These are phyloP conservation scores for Scutellaria barbata DNA, from an alignment of 257 asterid genomes.

Conservation along the genomic window DNA sequence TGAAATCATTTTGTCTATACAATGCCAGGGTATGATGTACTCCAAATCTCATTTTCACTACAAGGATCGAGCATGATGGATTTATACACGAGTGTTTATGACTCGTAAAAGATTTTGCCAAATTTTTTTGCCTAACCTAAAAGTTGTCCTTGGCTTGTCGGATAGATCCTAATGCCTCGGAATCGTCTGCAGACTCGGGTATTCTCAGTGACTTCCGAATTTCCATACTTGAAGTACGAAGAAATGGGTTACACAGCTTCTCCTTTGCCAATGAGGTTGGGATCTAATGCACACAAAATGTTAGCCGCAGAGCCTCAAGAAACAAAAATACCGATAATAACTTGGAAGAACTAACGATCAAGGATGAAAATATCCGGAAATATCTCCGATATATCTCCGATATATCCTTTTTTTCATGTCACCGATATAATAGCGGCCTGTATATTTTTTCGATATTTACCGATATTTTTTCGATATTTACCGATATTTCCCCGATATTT, in stretches of 20 bases:
- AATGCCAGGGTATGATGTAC: constrained; percentile 19
- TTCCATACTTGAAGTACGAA: constrained; percentile 84
- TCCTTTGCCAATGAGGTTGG: constrained; percentile 75
- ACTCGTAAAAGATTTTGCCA: constrained; percentile 2
- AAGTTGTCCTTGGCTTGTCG: constrained; percentile 86
- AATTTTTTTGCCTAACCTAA: constrained; percentile 37
- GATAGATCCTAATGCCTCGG: constrained; percentile 74
- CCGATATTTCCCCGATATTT: too few species aligned
- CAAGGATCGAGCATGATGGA: constrained; percentile 16
- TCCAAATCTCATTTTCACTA: constrained; percentile 7
- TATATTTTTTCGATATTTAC: too few species aligned
- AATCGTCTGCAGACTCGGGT: constrained; percentile 68
- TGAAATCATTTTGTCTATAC: constrained; percentile 31
- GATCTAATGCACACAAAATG: constrained; percentile 54
- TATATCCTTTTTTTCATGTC: too few species aligned
- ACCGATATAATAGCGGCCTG: too few species aligned
- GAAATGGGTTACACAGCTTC: constrained; percentile 91
- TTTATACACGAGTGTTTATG: constrained; percentile 11
- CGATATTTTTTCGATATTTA: too few species aligned
- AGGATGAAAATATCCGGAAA: too few species aligned
- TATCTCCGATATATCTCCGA: too few species aligned
- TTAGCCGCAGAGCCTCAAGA: constrained; percentile 14
- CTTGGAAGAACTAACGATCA: background rate
- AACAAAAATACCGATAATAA: background rate
- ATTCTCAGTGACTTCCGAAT: constrained; percentile 71